Base-by-base conservation (phyloP, 805 yeast genomes). In the Lipomyces lipofer region DNA sequence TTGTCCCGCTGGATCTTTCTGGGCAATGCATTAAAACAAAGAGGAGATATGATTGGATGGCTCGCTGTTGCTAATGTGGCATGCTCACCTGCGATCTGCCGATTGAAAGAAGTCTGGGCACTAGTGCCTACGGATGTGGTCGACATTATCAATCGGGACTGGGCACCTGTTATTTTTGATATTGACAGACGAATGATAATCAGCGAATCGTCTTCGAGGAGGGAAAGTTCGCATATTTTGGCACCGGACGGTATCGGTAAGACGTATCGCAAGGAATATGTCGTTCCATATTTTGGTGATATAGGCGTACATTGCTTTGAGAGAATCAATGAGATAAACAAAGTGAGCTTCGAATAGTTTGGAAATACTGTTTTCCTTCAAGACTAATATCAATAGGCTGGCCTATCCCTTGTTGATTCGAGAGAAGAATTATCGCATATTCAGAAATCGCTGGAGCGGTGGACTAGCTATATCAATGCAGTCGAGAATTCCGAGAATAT, bases 41-140 rank as follows among this genome's bases (percentile, higher is more conserved):
- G 80, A 28, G 98, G 98, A 47, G 95, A 92, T 67, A 88, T 89
- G 91, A 91, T 90, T 0, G 84, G 94, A 28, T 92, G 97, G 97
- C 73, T 89, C 22, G 96, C 96, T 0, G 82, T 92, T 62, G 88
- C 96, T 0, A 83, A 94, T 0, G 77, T 86, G 1, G 77, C 91
- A 1, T 85, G 96, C 64, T 86, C 95, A 0, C 81, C 85, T 51
- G 95, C 97, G 0, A 76, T 92, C 1, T 72, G 92, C 53, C 78
- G 98, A 60, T 73, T 92, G 43, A 73, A 79, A 25, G 78, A 79
- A 50, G 78, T 91, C 1, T 92, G 98, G 98, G 73, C 83, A 6
- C 73, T 75, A 45, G 87, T 90, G 3, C 79, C 86, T 12, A 77
- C 78, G 19, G 78, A 79, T 27, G 74, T 79, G 43, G 69, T 87